Evolutionary conservation across 1,284 basidiomycete genomes (phyloP).

Genomic region (Xerocomus nothofagi): DNA sequence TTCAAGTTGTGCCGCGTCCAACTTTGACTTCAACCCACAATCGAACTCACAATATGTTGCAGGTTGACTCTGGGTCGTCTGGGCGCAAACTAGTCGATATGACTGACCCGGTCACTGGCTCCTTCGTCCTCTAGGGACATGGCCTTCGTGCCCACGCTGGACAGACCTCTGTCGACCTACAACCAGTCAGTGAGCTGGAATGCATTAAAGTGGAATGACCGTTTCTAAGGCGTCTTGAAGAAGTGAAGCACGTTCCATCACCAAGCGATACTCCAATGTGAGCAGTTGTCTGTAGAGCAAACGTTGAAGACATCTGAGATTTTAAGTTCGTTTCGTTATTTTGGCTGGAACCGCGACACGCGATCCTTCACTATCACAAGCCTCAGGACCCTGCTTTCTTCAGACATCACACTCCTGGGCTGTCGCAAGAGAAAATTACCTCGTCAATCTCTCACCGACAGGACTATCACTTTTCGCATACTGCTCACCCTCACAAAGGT

Average conservation of each 20-base stretch:
- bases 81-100: not conserved
- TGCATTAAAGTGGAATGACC: not conserved
- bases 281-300: not conserved
- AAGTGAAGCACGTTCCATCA: not conserved
- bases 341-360: conserved; percentile 10
- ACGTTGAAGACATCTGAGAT: conserved; percentile 15
- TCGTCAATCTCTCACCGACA: not conserved
- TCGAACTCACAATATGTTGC: conserved; percentile 1
- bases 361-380: conserved; percentile 12
- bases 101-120: not conserved
- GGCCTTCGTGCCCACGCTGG: not conserved
- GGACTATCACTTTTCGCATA: not conserved
- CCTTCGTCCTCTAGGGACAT: not conserved
- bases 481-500: conserved; percentile 10
- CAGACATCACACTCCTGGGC: not conserved
- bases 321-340: conserved; percentile 12
- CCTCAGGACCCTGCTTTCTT: conserved; percentile 3
- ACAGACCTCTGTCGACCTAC: not conserved
- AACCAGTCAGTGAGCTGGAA: not conserved
- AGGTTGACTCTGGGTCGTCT: not conserved
- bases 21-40: not conserved
- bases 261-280: not conserved
- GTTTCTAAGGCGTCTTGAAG: not conserved
- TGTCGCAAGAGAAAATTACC: not conserved
- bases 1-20: conserved; percentile 7